Evolutionary conservation across 2,329 filamentous ascomycete species (phyloP).

Genomic region (Beauveria varroae): DNA sequence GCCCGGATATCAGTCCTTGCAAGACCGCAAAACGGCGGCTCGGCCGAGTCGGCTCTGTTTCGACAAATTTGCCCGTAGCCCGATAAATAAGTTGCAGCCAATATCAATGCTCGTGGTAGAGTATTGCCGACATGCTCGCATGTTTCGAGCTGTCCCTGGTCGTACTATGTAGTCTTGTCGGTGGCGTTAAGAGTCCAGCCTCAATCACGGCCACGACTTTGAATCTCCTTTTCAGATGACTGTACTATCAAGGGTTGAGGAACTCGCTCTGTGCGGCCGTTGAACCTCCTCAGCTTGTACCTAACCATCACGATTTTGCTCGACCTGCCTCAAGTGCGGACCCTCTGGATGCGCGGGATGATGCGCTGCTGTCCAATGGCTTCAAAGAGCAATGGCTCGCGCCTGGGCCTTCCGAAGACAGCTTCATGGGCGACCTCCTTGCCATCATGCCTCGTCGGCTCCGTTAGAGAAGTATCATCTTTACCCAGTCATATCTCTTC

Average conservation of each 20-base stretch:
- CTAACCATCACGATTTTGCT: constrained; percentile 23
- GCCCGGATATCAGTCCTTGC: background rate
- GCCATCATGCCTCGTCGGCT: constrained; percentile 1
- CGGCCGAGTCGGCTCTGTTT: background rate
- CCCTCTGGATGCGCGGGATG: constrained; percentile 23
- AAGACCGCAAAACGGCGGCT: background rate
- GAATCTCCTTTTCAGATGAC: constrained; percentile 18
- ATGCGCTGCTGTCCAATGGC: constrained; percentile 7
- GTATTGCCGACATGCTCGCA: background rate
- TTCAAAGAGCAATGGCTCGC: constrained; percentile 4
- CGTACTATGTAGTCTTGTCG: background rate
- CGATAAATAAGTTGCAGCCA: too few species aligned
- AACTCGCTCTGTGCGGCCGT: constrained; percentile 24
- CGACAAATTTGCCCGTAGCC: background rate
- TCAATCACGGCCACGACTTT: constrained; percentile 2
- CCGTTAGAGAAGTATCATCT: constrained; percentile 9
- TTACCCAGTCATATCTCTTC: constrained; percentile 13
- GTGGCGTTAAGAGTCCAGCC: background rate
- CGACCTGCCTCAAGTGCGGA: constrained; percentile 23
- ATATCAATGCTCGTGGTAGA: background rate
- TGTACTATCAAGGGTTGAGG: constrained; percentile 24
- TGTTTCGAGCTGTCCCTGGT: background rate
- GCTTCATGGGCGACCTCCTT: background rate
- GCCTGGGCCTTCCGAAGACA: constrained; percentile 5
- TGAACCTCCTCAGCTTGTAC: constrained; percentile 20